phyloP scores from a whole-genome alignment of 2,329 filamentous ascomycete species.

The Cladosporium sp. region DNA sequence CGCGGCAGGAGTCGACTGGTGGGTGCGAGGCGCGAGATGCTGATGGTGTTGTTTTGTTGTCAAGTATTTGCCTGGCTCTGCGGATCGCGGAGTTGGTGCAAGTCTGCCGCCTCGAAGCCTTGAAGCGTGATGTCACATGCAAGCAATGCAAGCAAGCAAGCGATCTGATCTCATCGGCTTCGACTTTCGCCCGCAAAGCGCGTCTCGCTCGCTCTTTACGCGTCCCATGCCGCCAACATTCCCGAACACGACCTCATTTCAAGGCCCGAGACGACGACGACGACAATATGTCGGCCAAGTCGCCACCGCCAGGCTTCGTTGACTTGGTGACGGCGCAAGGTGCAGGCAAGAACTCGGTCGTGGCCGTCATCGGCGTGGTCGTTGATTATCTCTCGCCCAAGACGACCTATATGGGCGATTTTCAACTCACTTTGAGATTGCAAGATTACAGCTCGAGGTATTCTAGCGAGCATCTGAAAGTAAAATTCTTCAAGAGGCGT shows the following conservation, averaged over 20 bases:
- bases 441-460: conserved; percentile 30
- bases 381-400: conserved; percentile 58
- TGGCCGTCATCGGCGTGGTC: conserved; percentile 67
- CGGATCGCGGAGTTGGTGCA: neutral
- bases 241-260: neutral
- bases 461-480: conserved; percentile 23
- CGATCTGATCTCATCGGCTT: neutral
- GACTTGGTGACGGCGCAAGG: conserved; percentile 22
- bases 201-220: conserved; percentile 8
- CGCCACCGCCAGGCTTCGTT: conserved; percentile 22
- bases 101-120: neutral
- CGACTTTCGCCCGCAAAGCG: conserved; percentile 6
- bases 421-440: conserved; percentile 34
- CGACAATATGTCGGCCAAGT: neutral
- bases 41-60: neutral
- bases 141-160: no score
- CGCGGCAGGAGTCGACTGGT: neutral
- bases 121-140: conserved; percentile 9
- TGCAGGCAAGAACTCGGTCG: conserved; percentile 23
- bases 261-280: neutral
- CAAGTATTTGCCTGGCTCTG: neutral
- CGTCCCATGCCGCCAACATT: neutral
- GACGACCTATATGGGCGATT: conserved; percentile 42
- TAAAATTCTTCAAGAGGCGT: conserved; percentile 59
- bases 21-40: neutral